Conservation (phyloP, 176 grass and related monocot genomes). For the maize (Zea mays) region Zm-B73-REFERENCE-NAM-5.0 NC_050100.1:25931501-25932000, state of each 20-base stretch:
- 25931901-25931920: not conserved
- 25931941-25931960: slow-evolving; percentile 30
- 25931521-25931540: slow-evolving; percentile 92
- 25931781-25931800: slow-evolving; percentile 34
- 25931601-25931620: slow-evolving; percentile 89
- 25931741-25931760: slow-evolving; percentile 15
- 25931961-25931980: slow-evolving; percentile 18
- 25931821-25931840: slow-evolving; percentile 62
- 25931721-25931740: slow-evolving; percentile 67
- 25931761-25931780: not conserved
- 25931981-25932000: slow-evolving; percentile 48
- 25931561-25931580: slow-evolving; percentile 77
- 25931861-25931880: slow-evolving; percentile 69
- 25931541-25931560: slow-evolving; percentile 91
- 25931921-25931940: slow-evolving; percentile 4
- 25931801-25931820: slow-evolving; percentile 65
- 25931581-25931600: slow-evolving; percentile 85
- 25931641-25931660: slow-evolving; percentile 71
- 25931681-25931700: slow-evolving; percentile 86
- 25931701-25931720: slow-evolving; percentile 86
- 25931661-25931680: slow-evolving; percentile 78
- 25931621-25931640: slow-evolving; percentile 83
- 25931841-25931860: slow-evolving; percentile 63
- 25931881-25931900: slow-evolving; percentile 78
- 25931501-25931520: slow-evolving; percentile 34